Evolutionary conservation across 1,139 yeast species (phyloP), one percentile per base, ranked within the genome.

Genomic region (Yamadazyma jaroonii): DNA sequence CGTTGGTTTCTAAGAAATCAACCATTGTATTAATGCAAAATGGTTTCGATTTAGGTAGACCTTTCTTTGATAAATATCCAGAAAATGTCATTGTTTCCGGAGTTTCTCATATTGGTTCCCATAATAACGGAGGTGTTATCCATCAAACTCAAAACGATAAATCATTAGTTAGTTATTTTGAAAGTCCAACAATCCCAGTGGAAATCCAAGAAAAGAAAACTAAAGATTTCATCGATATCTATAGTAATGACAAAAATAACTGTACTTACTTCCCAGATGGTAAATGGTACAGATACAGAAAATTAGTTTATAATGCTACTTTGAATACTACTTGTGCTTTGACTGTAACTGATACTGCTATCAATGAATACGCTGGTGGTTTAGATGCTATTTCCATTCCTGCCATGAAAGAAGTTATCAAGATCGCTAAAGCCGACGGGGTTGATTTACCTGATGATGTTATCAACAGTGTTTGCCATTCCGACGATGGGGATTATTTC

Each of bases 11-110:
- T 9, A 67, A 57, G 3, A 32, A 43, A 13, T 71, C 86, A 3
- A 67, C 74, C 3, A 73, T 85, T 40, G 77, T 82, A 2, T 66
- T 84, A 43, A 56, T 84, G 36, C 90, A 84, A 57, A 84, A 84
- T 50, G 94, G 94, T 4, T 68, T 83, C 42, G 90, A 81, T 25
- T 81, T 83, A 43, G 95, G 84, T 53, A 65, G 64, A 41, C 76
- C 84, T 2, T 69, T 81, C 48, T 68, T 79, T 35, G 62, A 68
- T 38, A 64, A 69, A 31, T 84, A 70, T 53, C 92, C 92, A 4
- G 59, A 65, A 0, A 74, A 76, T 35, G 59, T 76, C n/a, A 72
- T 82, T 5, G 63, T 85, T 21, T 79, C 86, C 33, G 92, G 88
- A 7, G 84, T 83, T 6, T 72, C 84, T 2, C 74, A 81, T 71